Evolutionary conservation across 2,329 filamentous ascomycete genomes (phyloP), one percentile per base, ranked within the genome.

Genomic region (Penicillium sp.): DNA sequence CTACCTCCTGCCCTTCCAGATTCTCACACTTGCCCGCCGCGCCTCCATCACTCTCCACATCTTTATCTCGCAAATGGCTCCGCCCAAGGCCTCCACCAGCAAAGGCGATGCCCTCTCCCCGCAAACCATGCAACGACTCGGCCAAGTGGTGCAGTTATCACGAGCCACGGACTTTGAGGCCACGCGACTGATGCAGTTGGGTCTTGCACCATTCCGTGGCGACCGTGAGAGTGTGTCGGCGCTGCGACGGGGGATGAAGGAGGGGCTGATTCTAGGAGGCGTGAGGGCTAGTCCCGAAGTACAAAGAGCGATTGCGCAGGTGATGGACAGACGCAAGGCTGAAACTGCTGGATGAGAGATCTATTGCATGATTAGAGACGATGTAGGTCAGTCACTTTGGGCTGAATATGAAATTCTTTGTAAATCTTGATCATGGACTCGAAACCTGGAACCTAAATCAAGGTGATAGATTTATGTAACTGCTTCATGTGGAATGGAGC

Each of bases 261-360:
- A 93, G 61, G 95, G 89, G 79, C 74, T 97, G 57, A 83, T 96
- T 43, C 83, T 94, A 66, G 94, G 94, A 63, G 90, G 84, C 11
- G 86, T 94, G 50, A 79, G 82, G 56, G 82, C 80, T 41, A 87
- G 91, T 67, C 84, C 84, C 1, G 88, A 91, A 70, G 91, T 97
- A 7, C 79, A 84, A 57, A 84, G 88, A 66, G 90, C 90, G 0
- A 76, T 95, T 57, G 83, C 82, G 25, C 79, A 76, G 49, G 82
- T 83, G 27, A 70, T 90, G 48, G 77, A 80, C 64, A 82, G 77
- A 62, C 73, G 82, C 58, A 77, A 84, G 55, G 53, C 49, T 35
- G 59, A 4, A 53, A 61, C 41, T 61, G 49, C 50, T 32, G 4
- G 7, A 8, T 32, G 8, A 32, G 29, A 11, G 18, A 18, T 18